Evolutionary conservation across 2,329 filamentous ascomycete species (phyloP), one percentile per base, ranked within the genome.

Genomic region (Exophiala calicioides): DNA sequence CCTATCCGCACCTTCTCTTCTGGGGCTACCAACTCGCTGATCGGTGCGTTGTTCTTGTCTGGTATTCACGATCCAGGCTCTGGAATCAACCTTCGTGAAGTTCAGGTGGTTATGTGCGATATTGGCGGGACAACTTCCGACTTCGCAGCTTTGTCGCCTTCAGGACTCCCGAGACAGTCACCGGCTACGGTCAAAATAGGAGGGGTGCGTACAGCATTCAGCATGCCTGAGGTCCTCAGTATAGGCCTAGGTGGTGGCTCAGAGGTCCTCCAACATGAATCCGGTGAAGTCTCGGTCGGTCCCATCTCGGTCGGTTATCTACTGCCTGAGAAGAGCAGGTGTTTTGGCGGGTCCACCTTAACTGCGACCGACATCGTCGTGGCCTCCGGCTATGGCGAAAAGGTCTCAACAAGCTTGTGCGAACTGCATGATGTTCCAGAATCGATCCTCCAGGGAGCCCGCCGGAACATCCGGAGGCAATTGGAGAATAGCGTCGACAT

Each of bases 121-220:
- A 78, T 86, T 42, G 82, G 82, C 0, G 82, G 82, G 2, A 86
- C 82, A 0, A 85, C 82, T 0, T 78, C 80, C 0, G 82, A 85
- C 54, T 78, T 84, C 8, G 81, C 82, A 0, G 63, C 83, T 0
- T 62, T 86, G 3, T 70, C 81, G 5, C 70, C 76, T 0, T 84
- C 77, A 36, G 82, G 82, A 0, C 82, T 85, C 38, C 83, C 82
- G 0, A 71, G 81, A 24, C 79, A 84, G 60, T 76, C 79, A 37
- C 77, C 81, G 4, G 79, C 80, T 0, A 84, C 81, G 52, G 81
- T 77, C 24, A 75, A 82, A 23, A 67, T 85, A 2, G 78, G 77
- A 0, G 82, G 82, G 0, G 78, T 86, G 1, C 72, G 80, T 5
- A 81, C 81, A 67, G 84, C 84, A 58, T 83, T 81, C 50, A 71